Evolutionary conservation across 768 basidiomycete genomes (phyloP), one percentile per base, ranked within the genome.

Genomic region (Neoboletus magnificus): DNA sequence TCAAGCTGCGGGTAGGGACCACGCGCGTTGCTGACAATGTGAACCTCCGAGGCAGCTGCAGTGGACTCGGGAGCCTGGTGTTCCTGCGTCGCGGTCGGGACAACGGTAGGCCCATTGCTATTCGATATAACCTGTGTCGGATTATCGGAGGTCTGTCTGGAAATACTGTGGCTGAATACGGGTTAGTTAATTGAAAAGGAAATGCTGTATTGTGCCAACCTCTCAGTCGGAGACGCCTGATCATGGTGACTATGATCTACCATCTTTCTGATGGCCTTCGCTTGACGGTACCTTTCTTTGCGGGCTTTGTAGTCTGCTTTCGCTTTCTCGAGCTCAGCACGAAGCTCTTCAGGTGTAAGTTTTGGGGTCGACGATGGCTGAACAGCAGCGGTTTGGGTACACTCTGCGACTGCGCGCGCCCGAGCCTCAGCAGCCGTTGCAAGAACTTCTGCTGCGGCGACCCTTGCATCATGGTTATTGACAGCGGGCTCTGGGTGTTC

Each of bases 271-370:
- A 74, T 72, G 46, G 83, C 81, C 50, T 82, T 78, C 50, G 84
- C 82, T 60, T 73, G 72, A 29, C 87, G 80, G 62, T 89, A 89
- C 23, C 74, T 75, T 62, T 88, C 87, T 64, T 91, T 91, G 69
- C 84, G 81, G 1, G 76, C 77, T 70, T 82, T 87, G 68, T 91
- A 91, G 23, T 72, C 71, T 27, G 74, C 75, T 61, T 89, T 91
- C 1, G 89, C 87, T 20, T 74, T 80, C 62, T 89, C 83, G 4
- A 90, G 79, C 30, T 81, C 75, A 29, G 59, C 64, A 30, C 68
- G 64, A 39, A 74, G 63, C 18, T 69, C 62, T 52, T 64, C 64
- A n/a, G 67, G 52, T 2, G 66, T 52, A 18, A 6, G 27, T 22
- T 56, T 60, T 5, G 41, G 6, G 20, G 32, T 18, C 6, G 47